These are phyloP conservation scores for Castanea crenata DNA, from an alignment of 306 rosid species.

Conservation along the genomic window DNA sequence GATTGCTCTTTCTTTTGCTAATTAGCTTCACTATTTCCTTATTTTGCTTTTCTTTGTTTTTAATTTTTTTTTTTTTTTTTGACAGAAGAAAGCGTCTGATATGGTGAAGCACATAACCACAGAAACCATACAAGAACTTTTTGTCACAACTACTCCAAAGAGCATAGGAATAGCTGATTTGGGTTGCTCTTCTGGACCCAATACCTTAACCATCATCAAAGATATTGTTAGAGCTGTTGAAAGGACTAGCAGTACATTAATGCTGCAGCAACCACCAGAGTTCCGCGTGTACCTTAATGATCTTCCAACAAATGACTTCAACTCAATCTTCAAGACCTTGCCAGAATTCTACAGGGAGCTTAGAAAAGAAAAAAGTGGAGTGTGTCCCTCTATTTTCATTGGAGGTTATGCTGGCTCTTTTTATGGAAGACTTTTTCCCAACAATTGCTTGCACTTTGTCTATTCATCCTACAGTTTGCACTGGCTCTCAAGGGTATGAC, in stretches of 20 bases:
- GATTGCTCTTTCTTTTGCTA: background rate
- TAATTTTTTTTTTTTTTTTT: background rate
- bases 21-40: background rate
- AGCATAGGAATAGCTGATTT: slow-evolving; percentile 87
- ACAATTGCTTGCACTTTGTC: slow-evolving; percentile 74
- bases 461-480: slow-evolving; percentile 78
- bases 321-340: slow-evolving; percentile 76
- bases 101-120: slow-evolving; percentile 76
- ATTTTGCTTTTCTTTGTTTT: background rate
- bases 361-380: slow-evolving; percentile 33
- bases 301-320: slow-evolving; percentile 97
- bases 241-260: slow-evolving; percentile 36
- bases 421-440: slow-evolving; percentile 83
- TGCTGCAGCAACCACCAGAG: slow-evolving; percentile 44
- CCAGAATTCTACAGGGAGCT: slow-evolving; percentile 72
- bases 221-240: slow-evolving; percentile 66
- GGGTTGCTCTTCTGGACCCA: slow-evolving; percentile 94
- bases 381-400: slow-evolving; percentile 56
- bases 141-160: slow-evolving; percentile 52
- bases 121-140: slow-evolving; percentile 58
- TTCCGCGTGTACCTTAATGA: slow-evolving; percentile 77
- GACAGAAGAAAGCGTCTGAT: slow-evolving; percentile 76
- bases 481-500: slow-evolving; percentile 83
- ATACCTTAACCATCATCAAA: slow-evolving; percentile 67
- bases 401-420: slow-evolving; percentile 95